phyloP scores from a whole-genome alignment of 2,329 filamentous ascomycete genomes.

The Nigrospora oryzae region DNA sequence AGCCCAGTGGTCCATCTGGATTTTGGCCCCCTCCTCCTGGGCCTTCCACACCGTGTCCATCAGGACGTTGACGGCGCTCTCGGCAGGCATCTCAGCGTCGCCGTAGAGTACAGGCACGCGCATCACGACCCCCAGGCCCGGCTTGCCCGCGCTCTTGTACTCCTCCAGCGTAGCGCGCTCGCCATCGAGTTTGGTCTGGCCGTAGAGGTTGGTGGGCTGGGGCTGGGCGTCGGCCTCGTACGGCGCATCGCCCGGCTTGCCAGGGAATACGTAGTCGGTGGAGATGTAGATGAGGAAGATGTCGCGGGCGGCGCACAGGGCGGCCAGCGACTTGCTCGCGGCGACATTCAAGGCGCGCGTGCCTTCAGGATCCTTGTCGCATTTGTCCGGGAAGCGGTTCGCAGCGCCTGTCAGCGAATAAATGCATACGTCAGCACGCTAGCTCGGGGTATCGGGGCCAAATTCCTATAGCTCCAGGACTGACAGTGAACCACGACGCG shows the following conservation, averaged over 20 bases:
- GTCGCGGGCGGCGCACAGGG: slow-evolving; percentile 51
- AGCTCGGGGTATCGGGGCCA: not conserved
- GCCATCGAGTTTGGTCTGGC: slow-evolving; percentile 52
- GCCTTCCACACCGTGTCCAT: slow-evolving; percentile 70
- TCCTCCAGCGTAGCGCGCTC: slow-evolving; percentile 58
- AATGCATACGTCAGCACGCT: not conserved
- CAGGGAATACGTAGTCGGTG: slow-evolving; percentile 75
- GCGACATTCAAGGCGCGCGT: slow-evolving; percentile 67
- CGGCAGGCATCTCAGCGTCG: slow-evolving; percentile 56
- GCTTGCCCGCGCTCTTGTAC: slow-evolving; percentile 37
- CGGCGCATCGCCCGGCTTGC: slow-evolving; percentile 69
- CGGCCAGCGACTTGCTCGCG: slow-evolving; percentile 59
- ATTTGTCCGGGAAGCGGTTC: slow-evolving; percentile 81
- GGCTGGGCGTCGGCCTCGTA: slow-evolving; percentile 60
- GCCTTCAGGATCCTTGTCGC: slow-evolving; percentile 68
- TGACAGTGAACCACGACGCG: slow-evolving; percentile 74
- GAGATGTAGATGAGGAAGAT: slow-evolving; percentile 70
- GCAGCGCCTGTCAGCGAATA: slow-evolving; percentile 55
- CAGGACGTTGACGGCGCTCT: slow-evolving; percentile 78
- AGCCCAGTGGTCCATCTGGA: slow-evolving; percentile 83
- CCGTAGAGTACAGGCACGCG: slow-evolving; percentile 83
- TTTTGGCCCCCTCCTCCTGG: slow-evolving; percentile 50
- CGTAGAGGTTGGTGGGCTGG: slow-evolving; percentile 68
- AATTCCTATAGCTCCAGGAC: slow-evolving; percentile 12
- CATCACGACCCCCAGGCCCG: slow-evolving; percentile 58